Percentiles rank a stretch among this genome's conserved stretches.
Conservation (phyloP, 495 filamentous ascomycete species). For the Penicillium odoratum region DNA sequence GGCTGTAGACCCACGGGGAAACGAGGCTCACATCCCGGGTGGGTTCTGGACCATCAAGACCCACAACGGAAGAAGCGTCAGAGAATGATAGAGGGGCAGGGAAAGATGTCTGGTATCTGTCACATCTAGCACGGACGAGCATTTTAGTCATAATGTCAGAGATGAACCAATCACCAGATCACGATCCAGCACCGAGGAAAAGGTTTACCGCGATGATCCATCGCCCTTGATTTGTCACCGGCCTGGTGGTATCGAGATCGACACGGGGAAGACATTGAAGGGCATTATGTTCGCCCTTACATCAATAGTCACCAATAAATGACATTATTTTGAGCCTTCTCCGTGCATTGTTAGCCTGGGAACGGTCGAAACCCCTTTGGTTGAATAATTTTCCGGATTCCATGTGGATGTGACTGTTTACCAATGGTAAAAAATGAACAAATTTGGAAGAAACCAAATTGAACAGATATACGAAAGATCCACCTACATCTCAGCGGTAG, state of each 20-base stretch:
- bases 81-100: conserved; percentile 5
- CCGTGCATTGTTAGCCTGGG: conserved; percentile 14
- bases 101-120: conserved; percentile 32
- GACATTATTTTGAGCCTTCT: conserved; percentile 9
- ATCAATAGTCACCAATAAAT: conserved; percentile 37
- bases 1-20: conserved; percentile 31
- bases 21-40: conserved; percentile 20
- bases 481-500: background rate
- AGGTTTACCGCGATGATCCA: conserved; percentile 25
- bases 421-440: conserved; percentile 4
- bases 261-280: conserved; percentile 32
- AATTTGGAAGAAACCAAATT: background rate
- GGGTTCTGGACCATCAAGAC: conserved; percentile 12
- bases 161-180: conserved; percentile 38
- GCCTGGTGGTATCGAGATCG: conserved; percentile 35
- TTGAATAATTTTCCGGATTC: conserved; percentile 17
- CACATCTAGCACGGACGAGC: conserved; percentile 39
- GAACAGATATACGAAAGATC: background rate
- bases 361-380: background rate
- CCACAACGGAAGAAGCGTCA: conserved; percentile 14
- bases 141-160: conserved; percentile 6
- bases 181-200: conserved; percentile 24
- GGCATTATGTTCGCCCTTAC: conserved; percentile 39
- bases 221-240: conserved; percentile 44
- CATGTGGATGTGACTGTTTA: conserved; percentile 23